Percentiles rank a stretch among this genome's conserved stretches.
These are phyloP conservation scores for Isochrysis galbana DNA, from an alignment of 78 protist species.

Conservation along the genomic window DNA sequence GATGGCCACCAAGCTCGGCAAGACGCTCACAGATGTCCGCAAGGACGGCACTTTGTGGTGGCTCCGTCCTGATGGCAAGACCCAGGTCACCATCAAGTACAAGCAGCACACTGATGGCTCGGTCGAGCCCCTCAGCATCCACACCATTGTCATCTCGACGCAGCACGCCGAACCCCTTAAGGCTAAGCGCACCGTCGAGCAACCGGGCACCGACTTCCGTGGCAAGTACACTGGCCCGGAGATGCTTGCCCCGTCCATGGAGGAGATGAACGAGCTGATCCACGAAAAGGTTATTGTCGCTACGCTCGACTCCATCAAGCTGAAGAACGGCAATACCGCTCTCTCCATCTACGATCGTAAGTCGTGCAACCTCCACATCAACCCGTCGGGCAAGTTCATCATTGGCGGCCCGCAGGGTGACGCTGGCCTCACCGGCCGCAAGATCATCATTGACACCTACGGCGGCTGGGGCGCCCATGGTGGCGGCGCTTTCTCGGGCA, in stretches of 20 bases:
- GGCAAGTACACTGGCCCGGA: background rate
- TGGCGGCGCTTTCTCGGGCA: slow-evolving; percentile 99
- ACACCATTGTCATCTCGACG: slow-evolving; percentile 97
- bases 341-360: slow-evolving; percentile 78
- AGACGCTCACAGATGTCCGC: slow-evolving; percentile 88
- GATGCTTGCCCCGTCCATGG: background rate
- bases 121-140: slow-evolving; percentile 90
- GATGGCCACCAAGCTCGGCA: slow-evolving; percentile 87
- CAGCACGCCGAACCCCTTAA: slow-evolving; percentile 95
- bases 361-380: slow-evolving; percentile 85
- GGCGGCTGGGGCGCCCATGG: slow-evolving; percentile 99
- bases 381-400: slow-evolving; percentile 97
- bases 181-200: slow-evolving; percentile 20
- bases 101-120: slow-evolving; percentile 62
- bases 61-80: slow-evolving; percentile 99
- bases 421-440: slow-evolving; percentile 99
- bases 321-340: slow-evolving; percentile 90
- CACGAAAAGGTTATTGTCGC: slow-evolving; percentile 14
- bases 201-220: background rate
- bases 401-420: slow-evolving; percentile 98
- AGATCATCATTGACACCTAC: slow-evolving; percentile 99
- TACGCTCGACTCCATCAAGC: slow-evolving; percentile 80
- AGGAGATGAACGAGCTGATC: slow-evolving; percentile 78
- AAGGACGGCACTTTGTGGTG: slow-evolving; percentile 85
- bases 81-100: slow-evolving; percentile 88